Evolutionary conservation across 2,329 filamentous ascomycete genomes (phyloP).

Genomic region (Phialophora verrucosa): DNA sequence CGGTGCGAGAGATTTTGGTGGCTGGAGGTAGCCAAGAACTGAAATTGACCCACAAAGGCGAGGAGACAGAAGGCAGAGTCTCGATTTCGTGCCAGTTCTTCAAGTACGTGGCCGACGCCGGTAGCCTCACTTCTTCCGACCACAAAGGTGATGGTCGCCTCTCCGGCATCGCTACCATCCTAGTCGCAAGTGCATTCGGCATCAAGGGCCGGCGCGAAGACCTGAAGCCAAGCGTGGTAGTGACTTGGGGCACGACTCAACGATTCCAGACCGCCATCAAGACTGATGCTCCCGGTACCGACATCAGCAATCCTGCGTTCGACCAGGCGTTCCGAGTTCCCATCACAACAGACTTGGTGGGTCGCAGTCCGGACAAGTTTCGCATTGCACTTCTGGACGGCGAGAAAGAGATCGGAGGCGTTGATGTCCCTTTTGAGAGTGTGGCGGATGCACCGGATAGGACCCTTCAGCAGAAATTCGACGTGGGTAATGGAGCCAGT

Average conservation of each 20-base stretch:
- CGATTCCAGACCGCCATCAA: conserved; percentile 36
- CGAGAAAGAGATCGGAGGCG: conserved; percentile 33
- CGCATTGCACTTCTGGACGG: conserved; percentile 34
- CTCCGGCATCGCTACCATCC: conserved; percentile 34
- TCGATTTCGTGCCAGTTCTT: conserved; percentile 30
- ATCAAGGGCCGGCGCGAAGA: conserved; percentile 32
- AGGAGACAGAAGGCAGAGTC: conserved; percentile 30
- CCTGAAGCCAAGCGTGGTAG: conserved; percentile 33
- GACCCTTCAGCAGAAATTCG: conserved; percentile 34
- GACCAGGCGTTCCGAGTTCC: conserved; percentile 36
- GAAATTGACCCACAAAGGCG: conserved; percentile 25
- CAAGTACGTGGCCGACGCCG: conserved; percentile 35
- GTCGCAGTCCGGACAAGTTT: conserved; percentile 33
- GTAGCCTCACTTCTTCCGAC: conserved; percentile 34
- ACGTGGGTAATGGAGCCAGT: conserved; percentile 32
- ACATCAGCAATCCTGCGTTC: conserved; percentile 35
- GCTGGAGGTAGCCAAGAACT: conserved; percentile 28
- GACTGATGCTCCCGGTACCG: conserved; percentile 33
- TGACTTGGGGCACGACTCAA: conserved; percentile 33
- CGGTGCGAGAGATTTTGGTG: conserved; percentile 31
- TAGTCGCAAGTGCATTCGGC: conserved; percentile 31
- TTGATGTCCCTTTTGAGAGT: conserved; percentile 31
- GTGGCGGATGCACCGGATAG: conserved; percentile 32
- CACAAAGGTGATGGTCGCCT: conserved; percentile 36
- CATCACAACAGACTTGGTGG: conserved; percentile 34